Conservation (phyloP, 2,329 filamentous ascomycete species). For the Colletotrichum falcatum region DNA sequence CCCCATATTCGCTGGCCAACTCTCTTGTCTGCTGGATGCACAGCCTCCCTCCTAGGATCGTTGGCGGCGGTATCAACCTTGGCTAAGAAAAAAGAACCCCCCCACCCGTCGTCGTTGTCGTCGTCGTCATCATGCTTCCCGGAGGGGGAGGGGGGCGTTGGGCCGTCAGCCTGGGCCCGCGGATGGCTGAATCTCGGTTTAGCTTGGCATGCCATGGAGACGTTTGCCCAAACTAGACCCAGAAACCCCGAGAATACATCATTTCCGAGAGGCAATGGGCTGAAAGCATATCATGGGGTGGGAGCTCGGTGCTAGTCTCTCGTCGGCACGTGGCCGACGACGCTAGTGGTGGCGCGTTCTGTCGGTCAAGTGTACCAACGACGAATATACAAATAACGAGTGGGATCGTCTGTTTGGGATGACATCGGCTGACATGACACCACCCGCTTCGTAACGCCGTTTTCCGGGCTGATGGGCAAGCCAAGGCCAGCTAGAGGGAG, state of each 20-base stretch:
- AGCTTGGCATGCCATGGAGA: constrained; percentile 34
- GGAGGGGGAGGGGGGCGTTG: neutral
- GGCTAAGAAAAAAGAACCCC: neutral
- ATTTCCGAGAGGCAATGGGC: constrained; percentile 9
- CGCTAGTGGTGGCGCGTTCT: neutral
- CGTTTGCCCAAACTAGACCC: neutral
- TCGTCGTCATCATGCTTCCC: constrained; percentile 31
- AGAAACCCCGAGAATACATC: neutral
- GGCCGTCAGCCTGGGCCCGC: neutral
- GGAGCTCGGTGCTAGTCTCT: neutral
- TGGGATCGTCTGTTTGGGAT: too few species aligned
- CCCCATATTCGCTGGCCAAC: neutral
- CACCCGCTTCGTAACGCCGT: neutral
- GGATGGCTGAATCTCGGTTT: constrained; percentile 6
- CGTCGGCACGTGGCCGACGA: neutral
- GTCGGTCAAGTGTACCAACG: neutral
- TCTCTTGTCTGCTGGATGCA: neutral
- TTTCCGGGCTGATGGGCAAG: neutral
- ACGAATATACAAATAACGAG: neutral
- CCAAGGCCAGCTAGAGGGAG: neutral
- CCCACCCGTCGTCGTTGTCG: neutral
- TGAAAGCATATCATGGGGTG: too few species aligned
- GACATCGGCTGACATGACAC: neutral
- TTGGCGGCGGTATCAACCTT: neutral
- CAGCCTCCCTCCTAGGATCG: neutral